These are phyloP conservation scores for Mortierella sp. DNA, from an alignment of 371 early-diverging fungal species.

Conservation along the genomic window DNA sequence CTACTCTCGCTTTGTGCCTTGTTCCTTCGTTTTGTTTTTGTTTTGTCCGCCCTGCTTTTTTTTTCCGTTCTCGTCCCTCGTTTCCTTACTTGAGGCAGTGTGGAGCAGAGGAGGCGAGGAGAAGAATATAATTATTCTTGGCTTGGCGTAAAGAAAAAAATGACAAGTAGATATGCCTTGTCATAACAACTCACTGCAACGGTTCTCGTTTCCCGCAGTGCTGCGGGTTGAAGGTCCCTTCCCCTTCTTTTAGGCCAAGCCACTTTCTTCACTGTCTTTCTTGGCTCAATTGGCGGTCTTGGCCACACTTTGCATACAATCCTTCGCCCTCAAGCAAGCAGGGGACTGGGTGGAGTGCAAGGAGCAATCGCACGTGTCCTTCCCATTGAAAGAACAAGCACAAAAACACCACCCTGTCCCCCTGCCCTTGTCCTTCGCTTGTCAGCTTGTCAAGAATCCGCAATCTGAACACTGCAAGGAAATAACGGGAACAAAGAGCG, in stretches of 20 bases:
- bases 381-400: not conserved
- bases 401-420: not conserved
- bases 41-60: too few species aligned
- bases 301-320: not conserved
- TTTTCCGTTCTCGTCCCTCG: too few species aligned
- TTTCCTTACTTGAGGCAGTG: too few species aligned
- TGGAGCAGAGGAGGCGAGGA: too few species aligned
- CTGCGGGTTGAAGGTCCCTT: conserved; percentile 4
- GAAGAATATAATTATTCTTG: not conserved
- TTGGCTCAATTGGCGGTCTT: not conserved
- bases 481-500: conserved; percentile 1
- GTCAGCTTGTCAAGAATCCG: not conserved
- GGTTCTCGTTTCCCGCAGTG: not conserved
- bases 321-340: too few species aligned
- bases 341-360: too few species aligned
- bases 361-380: not conserved
- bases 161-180: not conserved
- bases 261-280: not conserved
- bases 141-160: not conserved
- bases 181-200: not conserved
- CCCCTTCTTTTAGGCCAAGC: not conserved
- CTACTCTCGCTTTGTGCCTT: too few species aligned
- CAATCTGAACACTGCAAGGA: not conserved
- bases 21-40: too few species aligned
- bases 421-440: not conserved